Conservation (phyloP, 768 basidiomycete genomes). For the Podaxis sp. region DNA sequence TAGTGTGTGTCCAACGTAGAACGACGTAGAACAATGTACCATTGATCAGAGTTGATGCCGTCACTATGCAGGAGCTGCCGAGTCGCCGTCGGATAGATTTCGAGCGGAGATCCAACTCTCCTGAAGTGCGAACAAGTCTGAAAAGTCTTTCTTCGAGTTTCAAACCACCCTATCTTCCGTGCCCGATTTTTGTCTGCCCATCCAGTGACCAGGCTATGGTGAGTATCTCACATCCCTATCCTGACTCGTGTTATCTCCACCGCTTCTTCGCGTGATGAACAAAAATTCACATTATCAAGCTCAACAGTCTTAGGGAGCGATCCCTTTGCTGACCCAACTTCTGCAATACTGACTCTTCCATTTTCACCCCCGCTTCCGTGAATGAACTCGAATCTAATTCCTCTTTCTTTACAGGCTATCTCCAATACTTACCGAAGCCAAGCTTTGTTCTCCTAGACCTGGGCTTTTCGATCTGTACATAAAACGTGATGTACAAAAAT, state of each 20-base stretch:
- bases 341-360: conserved; percentile 55
- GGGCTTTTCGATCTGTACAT: no score
- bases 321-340: conserved; percentile 52
- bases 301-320: conserved; percentile 59
- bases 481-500: no score
- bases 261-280: conserved; percentile 42
- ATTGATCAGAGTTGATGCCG: conserved; percentile 1
- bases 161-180: background rate
- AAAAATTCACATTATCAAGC: conserved; percentile 60
- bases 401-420: background rate
- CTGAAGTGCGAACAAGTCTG: background rate
- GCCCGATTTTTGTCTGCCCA: background rate
- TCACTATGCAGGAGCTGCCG: conserved; percentile 5
- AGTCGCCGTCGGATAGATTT: background rate
- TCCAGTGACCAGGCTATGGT: background rate
- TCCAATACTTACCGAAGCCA: background rate
- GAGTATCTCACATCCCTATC: background rate
- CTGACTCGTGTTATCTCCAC: background rate
- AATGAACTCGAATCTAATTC: background rate
- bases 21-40: background rate
- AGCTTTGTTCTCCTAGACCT: background rate
- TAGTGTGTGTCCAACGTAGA: background rate
- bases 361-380: background rate
- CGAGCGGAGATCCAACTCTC: conserved; percentile 23
- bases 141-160: conserved; percentile 7